These are phyloP conservation scores for Vigna nakashimae DNA, from an alignment of 306 rosid species.

Conservation along the genomic window DNA sequence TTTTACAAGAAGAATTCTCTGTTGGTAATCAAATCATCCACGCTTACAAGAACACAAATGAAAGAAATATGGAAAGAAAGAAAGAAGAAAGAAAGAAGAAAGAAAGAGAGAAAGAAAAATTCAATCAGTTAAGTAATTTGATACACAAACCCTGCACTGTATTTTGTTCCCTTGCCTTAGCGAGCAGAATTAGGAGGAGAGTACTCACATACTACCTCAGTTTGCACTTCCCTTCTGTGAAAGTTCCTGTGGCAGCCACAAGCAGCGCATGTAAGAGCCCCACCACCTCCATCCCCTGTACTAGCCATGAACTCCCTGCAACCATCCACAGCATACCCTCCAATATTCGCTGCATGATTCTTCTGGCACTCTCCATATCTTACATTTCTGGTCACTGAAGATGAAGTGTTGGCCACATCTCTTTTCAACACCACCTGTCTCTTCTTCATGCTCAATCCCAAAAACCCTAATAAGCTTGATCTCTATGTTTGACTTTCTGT, in stretches of 20 bases:
- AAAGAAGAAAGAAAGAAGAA: constrained; percentile 27
- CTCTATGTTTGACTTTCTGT: not conserved
- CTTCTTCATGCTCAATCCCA: constrained; percentile 70
- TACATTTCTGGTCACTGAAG: constrained; percentile 65
- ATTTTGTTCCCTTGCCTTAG: constrained; percentile 19
- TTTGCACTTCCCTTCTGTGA: constrained; percentile 78
- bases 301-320: constrained; percentile 89
- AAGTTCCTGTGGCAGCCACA: constrained; percentile 93
- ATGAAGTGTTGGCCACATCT: constrained; percentile 61
- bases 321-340: constrained; percentile 94
- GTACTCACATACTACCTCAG: constrained; percentile 93
- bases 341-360: constrained; percentile 90
- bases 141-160: constrained; percentile 33
- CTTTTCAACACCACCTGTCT: constrained; percentile 70
- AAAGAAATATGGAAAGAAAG: constrained; percentile 17
- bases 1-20: constrained; percentile 37
- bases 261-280: constrained; percentile 81
- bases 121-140: constrained; percentile 47
- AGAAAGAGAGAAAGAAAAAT: constrained; percentile 17
- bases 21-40: constrained; percentile 32
- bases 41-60: constrained; percentile 40
- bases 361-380: constrained; percentile 85
- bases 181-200: constrained; percentile 71
- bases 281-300: constrained; percentile 62
- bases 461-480: constrained; percentile 37